Conservation (phyloP, 352 stramenopile genomes). For the Aphanomyces astaci region DNA sequence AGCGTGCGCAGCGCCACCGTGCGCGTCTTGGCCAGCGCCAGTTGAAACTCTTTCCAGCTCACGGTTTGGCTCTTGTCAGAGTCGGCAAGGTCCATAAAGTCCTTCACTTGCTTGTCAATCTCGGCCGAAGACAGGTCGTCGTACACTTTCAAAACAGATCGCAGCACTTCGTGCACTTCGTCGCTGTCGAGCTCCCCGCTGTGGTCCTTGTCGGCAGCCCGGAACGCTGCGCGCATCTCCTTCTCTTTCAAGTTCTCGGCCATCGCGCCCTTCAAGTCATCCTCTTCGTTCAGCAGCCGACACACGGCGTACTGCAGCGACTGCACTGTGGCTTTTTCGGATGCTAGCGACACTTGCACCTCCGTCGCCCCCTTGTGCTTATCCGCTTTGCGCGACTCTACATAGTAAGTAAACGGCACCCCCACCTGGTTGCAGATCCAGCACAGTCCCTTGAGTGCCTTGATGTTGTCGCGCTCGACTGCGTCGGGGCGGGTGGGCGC, state of each 20-base stretch:
- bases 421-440: conserved; percentile 81
- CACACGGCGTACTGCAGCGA: conserved; percentile 47
- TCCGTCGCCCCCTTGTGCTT: too few species aligned
- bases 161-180: conserved; percentile 66
- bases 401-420: conserved; percentile 69
- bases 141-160: conserved; percentile 36
- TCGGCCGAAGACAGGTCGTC: conserved; percentile 45
- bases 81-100: conserved; percentile 72
- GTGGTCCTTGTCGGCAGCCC: conserved; percentile 58
- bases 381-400: conserved; percentile 61
- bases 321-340: conserved; percentile 31
- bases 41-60: conserved; percentile 83
- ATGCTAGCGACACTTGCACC: too few species aligned
- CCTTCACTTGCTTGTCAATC: conserved; percentile 49
- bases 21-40: conserved; percentile 69
- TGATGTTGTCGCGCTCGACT: conserved; percentile 62
- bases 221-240: conserved; percentile 69
- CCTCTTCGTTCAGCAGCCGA: conserved; percentile 48
- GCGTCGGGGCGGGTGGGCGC: conserved; percentile 46
- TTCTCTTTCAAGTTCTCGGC: conserved; percentile 82
- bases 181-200: conserved; percentile 70
- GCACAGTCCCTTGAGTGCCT: conserved; percentile 71
- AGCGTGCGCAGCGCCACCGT: conserved; percentile 61
- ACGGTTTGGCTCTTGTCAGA: conserved; percentile 69
- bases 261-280: conserved; percentile 60